Evolutionary conservation across 768 basidiomycete genomes (phyloP).

Genomic region (Boletus huronensis): DNA sequence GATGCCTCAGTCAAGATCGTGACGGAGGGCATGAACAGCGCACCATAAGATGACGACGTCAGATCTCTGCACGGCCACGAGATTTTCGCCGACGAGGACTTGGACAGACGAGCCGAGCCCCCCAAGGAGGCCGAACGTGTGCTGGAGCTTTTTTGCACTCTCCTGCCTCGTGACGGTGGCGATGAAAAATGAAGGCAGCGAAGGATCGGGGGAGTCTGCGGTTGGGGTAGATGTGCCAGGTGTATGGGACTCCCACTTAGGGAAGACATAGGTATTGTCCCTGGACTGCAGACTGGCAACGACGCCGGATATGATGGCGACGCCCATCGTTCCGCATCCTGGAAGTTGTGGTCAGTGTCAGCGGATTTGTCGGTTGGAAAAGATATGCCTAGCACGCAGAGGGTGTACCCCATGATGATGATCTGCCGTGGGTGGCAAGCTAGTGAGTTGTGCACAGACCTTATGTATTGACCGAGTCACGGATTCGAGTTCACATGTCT

Average conservation of each 20-base stretch:
- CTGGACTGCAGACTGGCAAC: constrained; percentile 72
- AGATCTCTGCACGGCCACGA: constrained; percentile 63
- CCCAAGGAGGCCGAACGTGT: constrained; percentile 57
- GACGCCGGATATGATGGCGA: constrained; percentile 92
- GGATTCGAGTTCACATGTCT: background rate
- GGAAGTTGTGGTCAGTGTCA: constrained; percentile 17
- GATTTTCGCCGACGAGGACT: constrained; percentile 66
- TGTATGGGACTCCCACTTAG: constrained; percentile 67
- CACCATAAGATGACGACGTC: constrained; percentile 91
- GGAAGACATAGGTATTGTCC: constrained; percentile 25
- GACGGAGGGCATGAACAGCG: constrained; percentile 18
- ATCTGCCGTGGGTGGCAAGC: background rate
- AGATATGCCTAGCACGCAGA: constrained; percentile 73
- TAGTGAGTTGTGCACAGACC: background rate
- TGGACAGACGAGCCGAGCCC: constrained; percentile 64
- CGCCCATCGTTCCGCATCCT: constrained; percentile 99
- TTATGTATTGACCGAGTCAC: constrained; percentile 12
- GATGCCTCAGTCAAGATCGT: background rate
- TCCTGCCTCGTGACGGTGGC: constrained; percentile 84
- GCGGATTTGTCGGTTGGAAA: constrained; percentile 3
- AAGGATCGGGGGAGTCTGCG: constrained; percentile 51
- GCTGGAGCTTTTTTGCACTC: constrained; percentile 62
- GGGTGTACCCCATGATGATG: constrained; percentile 83
- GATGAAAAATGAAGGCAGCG: constrained; percentile 74
- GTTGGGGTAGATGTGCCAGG: constrained; percentile 74